Base-by-base conservation (phyloP, 768 basidiomycete species). In the Butyriboletus loyo region DNA sequence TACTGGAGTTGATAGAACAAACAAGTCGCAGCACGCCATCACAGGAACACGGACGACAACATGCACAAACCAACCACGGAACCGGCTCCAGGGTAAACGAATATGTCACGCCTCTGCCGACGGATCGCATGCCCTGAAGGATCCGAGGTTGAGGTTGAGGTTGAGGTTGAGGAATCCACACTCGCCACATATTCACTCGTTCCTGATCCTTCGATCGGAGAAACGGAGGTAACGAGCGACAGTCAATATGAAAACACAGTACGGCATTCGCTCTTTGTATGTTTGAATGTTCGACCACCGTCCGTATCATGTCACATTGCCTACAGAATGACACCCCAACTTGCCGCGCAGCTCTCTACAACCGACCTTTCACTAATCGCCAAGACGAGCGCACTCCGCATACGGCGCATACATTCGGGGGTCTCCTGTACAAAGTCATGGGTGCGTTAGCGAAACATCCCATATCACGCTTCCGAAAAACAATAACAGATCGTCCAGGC, bases 331-430 rank as follows among this genome's bases (percentile, higher is more conserved):
- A 40, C 72, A 17, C 54, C 67, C 84, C 79, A 84, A 28, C 65
- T 57, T 38, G 73, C 69, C 42, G 69, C 65, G 56, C 83, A 83
- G 52, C 77, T 76, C 50, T 83, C 76, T 53, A 85, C 66, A 35
- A 85, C 68, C 4, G 83, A 81, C 31, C 67, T 61, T 55, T 84
- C 83, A 5, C 72, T 72, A 56, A 83, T 68, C 39, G 75, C 74
- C 46, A 82, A 55, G 7, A 71, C 66, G 31, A 85, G 55, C 17
- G 77, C 81, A 39, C 75, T 54, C 50, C 72, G 72, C 22, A 80
- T 79, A 21, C 77, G 75, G 13, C 49, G 53, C 68, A 70, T 70
- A 28, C 61, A 55, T 3, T 55, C 57, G 21, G 76, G 71, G 37
- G 77, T 61, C 25, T 55, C 66, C 82, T 82, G 54, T 49, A 51